Conservation (phyloP, 176 grass and related monocot genomes). For the Eremochloa ophiuroides region DNA sequence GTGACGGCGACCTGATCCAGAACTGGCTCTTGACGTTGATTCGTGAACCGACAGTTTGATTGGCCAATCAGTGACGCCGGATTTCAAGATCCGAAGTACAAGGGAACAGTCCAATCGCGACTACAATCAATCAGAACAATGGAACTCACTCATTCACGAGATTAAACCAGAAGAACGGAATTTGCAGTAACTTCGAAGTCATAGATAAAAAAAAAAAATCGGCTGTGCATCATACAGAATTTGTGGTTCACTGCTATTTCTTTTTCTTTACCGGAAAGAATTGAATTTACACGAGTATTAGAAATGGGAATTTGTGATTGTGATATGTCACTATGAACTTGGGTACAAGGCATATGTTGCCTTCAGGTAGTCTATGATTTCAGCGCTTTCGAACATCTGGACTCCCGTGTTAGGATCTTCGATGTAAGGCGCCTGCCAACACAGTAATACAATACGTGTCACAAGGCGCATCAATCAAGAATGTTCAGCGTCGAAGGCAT, state of each 20-base stretch:
- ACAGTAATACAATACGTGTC: background rate
- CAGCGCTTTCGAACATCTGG: slow-evolving; percentile 88
- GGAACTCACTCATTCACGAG: background rate
- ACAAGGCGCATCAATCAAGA: background rate
- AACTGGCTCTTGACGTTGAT: background rate
- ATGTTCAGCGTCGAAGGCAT: background rate
- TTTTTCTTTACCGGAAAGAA: background rate
- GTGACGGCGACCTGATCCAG: background rate
- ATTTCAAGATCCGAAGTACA: background rate
- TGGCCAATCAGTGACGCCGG: background rate
- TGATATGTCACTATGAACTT: background rate
- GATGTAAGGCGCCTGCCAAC: slow-evolving; percentile 66
- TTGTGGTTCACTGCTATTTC: background rate
- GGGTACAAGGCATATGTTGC: slow-evolving; percentile 35
- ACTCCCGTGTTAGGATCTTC: slow-evolving; percentile 95
- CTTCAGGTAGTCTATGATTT: slow-evolving; percentile 72
- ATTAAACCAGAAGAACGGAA: background rate
- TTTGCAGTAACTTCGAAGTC: background rate
- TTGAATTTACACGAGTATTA: slow-evolving; percentile 11
- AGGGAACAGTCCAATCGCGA: background rate
- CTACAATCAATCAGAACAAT: background rate
- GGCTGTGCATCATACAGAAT: background rate
- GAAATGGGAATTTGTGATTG: background rate
- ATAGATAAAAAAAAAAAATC: background rate
- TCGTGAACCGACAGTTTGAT: background rate